Conservation (phyloP, 1,284 basidiomycete genomes). For the Cutaneotrichosporon sp. region DNA sequence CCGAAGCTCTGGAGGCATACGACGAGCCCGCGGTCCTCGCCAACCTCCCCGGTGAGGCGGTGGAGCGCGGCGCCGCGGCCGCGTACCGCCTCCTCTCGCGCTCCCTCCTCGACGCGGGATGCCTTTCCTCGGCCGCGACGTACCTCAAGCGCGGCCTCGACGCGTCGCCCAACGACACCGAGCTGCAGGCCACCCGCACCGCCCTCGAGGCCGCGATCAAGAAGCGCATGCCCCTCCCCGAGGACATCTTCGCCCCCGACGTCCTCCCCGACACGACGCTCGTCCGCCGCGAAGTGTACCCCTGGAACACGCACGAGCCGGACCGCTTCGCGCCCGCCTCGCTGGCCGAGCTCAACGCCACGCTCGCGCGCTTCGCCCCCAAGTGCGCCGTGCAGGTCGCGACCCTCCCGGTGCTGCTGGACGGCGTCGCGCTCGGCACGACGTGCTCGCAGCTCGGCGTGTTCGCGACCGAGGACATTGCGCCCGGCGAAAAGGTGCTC, state of each 20-base stretch:
- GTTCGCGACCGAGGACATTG: constrained; percentile 23
- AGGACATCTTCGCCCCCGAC: constrained; percentile 6
- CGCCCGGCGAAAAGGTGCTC: constrained; percentile 21
- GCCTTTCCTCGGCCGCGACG: constrained; percentile 16
- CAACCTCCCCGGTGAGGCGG: not conserved
- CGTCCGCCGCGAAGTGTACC: constrained; percentile 20
- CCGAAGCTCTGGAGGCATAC: constrained; percentile 12
- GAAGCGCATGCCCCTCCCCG: constrained; percentile 2
- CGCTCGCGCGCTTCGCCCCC: constrained; percentile 11
- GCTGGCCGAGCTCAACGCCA: constrained; percentile 17
- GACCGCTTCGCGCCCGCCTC: constrained; percentile 16
- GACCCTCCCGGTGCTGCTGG: constrained; percentile 12
- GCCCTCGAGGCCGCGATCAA: constrained; percentile 4
- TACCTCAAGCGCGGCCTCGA: constrained; percentile 17
- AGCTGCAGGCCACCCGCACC: not conserved
- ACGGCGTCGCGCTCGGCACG: constrained; percentile 8
- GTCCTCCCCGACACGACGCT: constrained; percentile 11
- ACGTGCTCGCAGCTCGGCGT: constrained; percentile 23
- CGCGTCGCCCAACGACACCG: not conserved
- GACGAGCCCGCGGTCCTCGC: not conserved
- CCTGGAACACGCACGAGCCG: constrained; percentile 23
- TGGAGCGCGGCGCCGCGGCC: not conserved
- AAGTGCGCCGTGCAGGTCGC: constrained; percentile 21
- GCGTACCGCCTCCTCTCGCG: constrained; percentile 19
- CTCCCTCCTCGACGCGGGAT: constrained; percentile 12